phyloP scores from a whole-genome alignment of 129 eudicot species.

The Artemisia argyi region DNA sequence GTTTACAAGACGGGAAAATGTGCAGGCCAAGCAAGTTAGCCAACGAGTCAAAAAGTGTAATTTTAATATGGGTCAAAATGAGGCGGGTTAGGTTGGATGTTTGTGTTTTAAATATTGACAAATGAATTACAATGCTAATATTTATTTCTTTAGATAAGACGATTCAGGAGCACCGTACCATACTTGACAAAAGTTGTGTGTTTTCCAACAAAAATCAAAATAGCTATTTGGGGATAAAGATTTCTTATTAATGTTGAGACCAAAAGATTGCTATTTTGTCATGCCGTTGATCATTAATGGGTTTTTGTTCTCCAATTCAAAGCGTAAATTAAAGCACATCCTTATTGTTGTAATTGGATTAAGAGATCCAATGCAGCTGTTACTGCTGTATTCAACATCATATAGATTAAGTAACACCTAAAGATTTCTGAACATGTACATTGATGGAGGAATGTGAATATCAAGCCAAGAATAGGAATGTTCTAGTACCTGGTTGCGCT shows the following conservation, averaged over 20 bases:
- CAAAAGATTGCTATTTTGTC: neutral
- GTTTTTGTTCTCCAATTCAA: neutral
- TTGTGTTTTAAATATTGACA: too few species aligned
- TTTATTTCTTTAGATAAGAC: too few species aligned
- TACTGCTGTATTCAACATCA: neutral
- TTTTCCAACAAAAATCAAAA: neutral
- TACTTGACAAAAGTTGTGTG: neutral
- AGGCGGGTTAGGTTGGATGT: neutral
- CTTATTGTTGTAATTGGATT: neutral
- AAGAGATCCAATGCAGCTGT: neutral
- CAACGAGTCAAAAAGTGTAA: neutral
- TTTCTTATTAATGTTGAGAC: neutral
- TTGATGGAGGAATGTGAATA: neutral
- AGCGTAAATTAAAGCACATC: neutral
- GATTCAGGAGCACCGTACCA: too few species aligned
- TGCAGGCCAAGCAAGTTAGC: too few species aligned
- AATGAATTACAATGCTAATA: too few species aligned
- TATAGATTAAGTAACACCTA: neutral
- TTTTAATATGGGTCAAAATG: neutral
- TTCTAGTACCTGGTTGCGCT: slow-evolving; percentile 49
- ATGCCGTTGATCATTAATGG: neutral
- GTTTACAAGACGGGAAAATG: neutral
- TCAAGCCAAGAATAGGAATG: neutral
- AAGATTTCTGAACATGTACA: neutral
- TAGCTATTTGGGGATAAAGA: neutral